Conservation (phyloP, 2,329 filamentous ascomycete species). For the Diplodia corticola region DNA sequence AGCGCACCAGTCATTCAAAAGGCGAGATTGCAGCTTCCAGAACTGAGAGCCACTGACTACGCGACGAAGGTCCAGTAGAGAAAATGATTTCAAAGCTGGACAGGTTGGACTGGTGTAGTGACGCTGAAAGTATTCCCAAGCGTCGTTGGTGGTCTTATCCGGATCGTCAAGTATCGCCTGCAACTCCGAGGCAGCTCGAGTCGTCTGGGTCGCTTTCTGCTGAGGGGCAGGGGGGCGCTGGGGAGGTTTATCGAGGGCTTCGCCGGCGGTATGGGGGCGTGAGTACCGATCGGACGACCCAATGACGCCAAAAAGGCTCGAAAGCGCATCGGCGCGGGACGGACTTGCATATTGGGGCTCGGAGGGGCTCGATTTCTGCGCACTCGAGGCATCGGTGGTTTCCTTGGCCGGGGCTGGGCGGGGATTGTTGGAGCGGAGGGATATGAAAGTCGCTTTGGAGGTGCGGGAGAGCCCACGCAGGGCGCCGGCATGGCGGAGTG, state of each 20-base stretch:
- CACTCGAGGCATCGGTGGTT: background rate
- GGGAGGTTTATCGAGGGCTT: background rate
- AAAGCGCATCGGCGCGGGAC: background rate
- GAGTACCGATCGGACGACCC: background rate
- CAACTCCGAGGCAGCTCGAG: background rate
- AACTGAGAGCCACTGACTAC: slow-evolving; percentile 31
- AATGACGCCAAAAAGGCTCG: slow-evolving; percentile 2
- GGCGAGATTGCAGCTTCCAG: slow-evolving; percentile 25
- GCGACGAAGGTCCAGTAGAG: slow-evolving; percentile 27
- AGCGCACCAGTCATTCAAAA: slow-evolving; percentile 28
- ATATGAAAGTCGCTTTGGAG: slow-evolving; percentile 9
- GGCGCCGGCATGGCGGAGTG: background rate
- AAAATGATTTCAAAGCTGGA: slow-evolving; percentile 32
- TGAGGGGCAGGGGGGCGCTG: too few species aligned
- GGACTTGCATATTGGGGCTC: background rate
- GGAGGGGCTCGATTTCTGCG: background rate
- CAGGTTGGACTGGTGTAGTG: slow-evolving; percentile 35
- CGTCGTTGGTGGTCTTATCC: slow-evolving; percentile 21
- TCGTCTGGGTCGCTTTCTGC: background rate
- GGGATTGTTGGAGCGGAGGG: background rate
- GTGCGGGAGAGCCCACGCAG: background rate
- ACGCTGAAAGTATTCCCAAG: slow-evolving; percentile 34
- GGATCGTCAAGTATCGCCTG: background rate
- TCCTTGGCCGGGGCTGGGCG: background rate
- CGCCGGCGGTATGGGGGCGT: background rate